Conservation (phyloP, 805 yeast species). For the Wickerhamiella alocasiicola region DNA sequence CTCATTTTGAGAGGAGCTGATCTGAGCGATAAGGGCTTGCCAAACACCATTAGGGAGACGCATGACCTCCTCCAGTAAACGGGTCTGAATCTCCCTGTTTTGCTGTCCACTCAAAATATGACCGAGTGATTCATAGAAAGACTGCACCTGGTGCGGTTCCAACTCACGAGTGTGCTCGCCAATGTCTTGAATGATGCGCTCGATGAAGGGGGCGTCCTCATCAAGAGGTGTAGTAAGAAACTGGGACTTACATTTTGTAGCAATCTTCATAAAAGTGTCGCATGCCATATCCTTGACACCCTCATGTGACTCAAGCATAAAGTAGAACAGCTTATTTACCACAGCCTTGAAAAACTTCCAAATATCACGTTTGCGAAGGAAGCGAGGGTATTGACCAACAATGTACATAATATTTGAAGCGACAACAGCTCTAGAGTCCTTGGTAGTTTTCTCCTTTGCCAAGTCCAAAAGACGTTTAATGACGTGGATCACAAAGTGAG, state of each 20-base stretch:
- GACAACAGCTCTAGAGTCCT: constrained; percentile 96
- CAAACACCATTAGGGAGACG: constrained; percentile 87
- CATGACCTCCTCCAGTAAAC: constrained; percentile 70
- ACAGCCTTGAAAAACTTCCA: constrained; percentile 97
- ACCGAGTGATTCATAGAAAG: constrained; percentile 96
- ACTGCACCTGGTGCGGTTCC: constrained; percentile 95
- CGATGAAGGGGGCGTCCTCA: constrained; percentile 82
- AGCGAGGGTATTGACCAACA: constrained; percentile 98
- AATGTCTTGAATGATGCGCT: constrained; percentile 73
- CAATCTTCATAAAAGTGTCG: constrained; percentile 94
- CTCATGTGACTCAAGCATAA: constrained; percentile 99
- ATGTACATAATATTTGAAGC: constrained; percentile 99
- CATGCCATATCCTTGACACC: constrained; percentile 99
- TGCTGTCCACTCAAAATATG: constrained; percentile 81
- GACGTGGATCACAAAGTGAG: constrained; percentile 81
- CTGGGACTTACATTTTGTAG: constrained; percentile 88
- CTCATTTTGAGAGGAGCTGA: constrained; percentile 42
- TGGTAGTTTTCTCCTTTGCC: constrained; percentile 93
- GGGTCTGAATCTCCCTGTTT: constrained; percentile 52
- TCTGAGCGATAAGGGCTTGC: constrained; percentile 76
- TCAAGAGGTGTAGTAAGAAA: constrained; percentile 78
- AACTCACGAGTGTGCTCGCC: constrained; percentile 81
- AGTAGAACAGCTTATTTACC: constrained; percentile 87
- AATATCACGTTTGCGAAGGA: constrained; percentile 92
- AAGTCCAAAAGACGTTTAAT: constrained; percentile 82